Base-by-base conservation (phyloP, 352 stramenopile genomes). In the Halophytophthora batemanensis region DNA sequence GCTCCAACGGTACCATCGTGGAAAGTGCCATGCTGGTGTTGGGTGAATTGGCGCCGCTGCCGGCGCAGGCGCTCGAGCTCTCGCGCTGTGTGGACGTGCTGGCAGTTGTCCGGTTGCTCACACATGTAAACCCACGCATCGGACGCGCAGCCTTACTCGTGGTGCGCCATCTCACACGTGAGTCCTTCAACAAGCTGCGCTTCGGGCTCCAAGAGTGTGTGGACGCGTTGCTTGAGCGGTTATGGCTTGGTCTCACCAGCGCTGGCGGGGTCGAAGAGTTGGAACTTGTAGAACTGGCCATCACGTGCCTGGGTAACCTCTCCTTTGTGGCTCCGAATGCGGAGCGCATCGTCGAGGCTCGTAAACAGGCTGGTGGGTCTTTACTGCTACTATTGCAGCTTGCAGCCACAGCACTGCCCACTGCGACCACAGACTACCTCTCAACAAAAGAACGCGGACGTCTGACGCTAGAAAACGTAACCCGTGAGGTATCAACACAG, bases 181-280 rank as follows among this genome's bases (percentile, higher is more conserved):
- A 90, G 47, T 87, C 82, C 0, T 89, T 90, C 45, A 90, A 90
- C 59, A 90, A 90, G 50, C 55, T 85, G 4, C 77, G 77, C 10
- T 92, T 89, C 22, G 78, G 79, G 1, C 64, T 86, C 7, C 55
- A 59, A 8, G 71, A 82, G 36, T 85, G 79, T 35, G 52, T 89
- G 11, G 60, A 74, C 23, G 75, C 75, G 6, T 55, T 92, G 22
- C 44, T 89, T 14, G 29, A 22, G 7, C 79, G 71, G 18, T 36
- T 92, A 2, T 47, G 75, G 38, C 17, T 60, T 22, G 54, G 49
- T 10, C 49, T 68, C 7, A 25, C 33, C n/a, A 55, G 49, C 13
- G 41, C 25, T 6, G 63, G 54, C 35, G 64, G 58, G n/a, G 76
- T 66, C 0, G 69, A 88, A 23, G 82, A 92, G 46, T 56, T 90